Evolutionary conservation across 2,329 filamentous ascomycete genomes (phyloP).

Genomic region (Hypoxylon sp.): DNA sequence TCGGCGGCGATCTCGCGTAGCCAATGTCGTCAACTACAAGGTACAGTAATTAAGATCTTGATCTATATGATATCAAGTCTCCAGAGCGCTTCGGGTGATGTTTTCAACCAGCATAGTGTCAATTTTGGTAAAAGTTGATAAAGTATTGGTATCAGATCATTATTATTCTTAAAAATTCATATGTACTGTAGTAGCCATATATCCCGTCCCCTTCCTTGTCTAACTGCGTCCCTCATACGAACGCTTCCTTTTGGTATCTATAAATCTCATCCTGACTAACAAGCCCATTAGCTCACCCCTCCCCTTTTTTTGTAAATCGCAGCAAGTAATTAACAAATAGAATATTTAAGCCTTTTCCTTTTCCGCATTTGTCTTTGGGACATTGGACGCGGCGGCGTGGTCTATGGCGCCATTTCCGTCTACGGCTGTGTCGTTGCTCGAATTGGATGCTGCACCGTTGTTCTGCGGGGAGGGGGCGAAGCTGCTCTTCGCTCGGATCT

Average conservation of each 20-base stretch:
- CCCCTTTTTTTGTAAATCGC: constrained; percentile 1
- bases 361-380: constrained; percentile 45
- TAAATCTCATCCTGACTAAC: constrained; percentile 15
- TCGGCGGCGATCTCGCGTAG: too few species aligned
- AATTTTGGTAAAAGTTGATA: too few species aligned
- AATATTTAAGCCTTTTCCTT: constrained; percentile 33
- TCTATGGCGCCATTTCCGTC: constrained; percentile 45
- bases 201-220: constrained; percentile 7
- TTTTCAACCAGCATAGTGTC: too few species aligned
- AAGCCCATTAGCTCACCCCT: constrained; percentile 6
- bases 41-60: too few species aligned
- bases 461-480: constrained; percentile 60
- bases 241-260: constrained; percentile 16
- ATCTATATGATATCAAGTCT: too few species aligned
- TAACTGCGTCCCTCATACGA: constrained; percentile 11
- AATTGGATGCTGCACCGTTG: constrained; percentile 30
- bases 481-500: constrained; percentile 62
- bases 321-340: constrained; percentile 1
- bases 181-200: too few species aligned
- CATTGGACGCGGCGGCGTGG: constrained; percentile 48
- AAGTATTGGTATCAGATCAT: too few species aligned
- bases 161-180: too few species aligned
- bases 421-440: constrained; percentile 39
- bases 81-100: too few species aligned
- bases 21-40: too few species aligned